phyloP scores from a whole-genome alignment of 164 flowering plant species.

The Cinnamomum micranthum region DNA sequence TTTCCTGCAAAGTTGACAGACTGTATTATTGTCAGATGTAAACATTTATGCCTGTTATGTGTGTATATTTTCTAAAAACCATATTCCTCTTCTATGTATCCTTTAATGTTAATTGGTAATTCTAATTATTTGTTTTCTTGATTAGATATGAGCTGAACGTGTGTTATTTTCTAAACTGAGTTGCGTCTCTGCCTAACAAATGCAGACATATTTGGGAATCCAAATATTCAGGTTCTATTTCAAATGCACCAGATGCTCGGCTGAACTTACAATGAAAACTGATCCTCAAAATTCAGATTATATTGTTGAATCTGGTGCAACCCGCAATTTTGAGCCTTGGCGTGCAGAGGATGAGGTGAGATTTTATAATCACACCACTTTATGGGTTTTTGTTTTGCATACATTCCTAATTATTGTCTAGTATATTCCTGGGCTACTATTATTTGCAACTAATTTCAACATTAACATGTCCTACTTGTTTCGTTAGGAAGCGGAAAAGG shows the following conservation, averaged over 20 bases:
- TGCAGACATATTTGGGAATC: constrained; percentile 85
- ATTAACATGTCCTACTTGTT: constrained; percentile 10
- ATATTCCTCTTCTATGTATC: neutral
- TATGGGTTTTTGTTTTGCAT: neutral
- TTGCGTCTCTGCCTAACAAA: neutral
- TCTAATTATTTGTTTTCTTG: neutral
- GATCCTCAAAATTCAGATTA: constrained; percentile 97
- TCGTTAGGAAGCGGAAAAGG: constrained; percentile 50
- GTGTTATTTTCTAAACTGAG: neutral
- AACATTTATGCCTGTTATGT: neutral
- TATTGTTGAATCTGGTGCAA: constrained; percentile 82
- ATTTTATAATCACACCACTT: neutral
- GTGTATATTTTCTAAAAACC: neutral
- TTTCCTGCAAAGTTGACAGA: too few species aligned
- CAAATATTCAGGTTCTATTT: constrained; percentile 87
- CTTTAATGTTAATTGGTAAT: neutral
- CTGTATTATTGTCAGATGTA: neutral
- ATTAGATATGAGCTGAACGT: neutral
- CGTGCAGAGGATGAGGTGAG: constrained; percentile 88
- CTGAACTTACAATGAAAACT: constrained; percentile 83
- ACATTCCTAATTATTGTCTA: neutral
- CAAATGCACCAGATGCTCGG: constrained; percentile 90
- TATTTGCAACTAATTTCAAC: constrained; percentile 2
- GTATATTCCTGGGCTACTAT: neutral
- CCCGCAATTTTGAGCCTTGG: constrained; percentile 96